These are phyloP conservation scores for Martensiomyces pterosporus DNA, from an alignment of 192 early-diverging fungal genomes.

Conservation along the genomic window DNA sequence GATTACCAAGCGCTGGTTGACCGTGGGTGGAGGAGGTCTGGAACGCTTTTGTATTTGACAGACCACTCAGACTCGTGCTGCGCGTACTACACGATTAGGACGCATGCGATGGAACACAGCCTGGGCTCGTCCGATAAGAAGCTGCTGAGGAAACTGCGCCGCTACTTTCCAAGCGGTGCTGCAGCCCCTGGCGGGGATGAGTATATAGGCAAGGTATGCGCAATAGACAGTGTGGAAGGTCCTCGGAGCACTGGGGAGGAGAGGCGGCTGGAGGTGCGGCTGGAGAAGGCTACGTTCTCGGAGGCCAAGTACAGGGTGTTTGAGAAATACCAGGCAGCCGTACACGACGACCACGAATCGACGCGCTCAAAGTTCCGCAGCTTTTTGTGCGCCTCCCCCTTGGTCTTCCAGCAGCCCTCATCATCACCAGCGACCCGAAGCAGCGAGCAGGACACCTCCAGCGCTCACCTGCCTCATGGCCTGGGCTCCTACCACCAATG, in stretches of 20 bases:
- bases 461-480: constrained; percentile 48
- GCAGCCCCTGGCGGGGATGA: background rate
- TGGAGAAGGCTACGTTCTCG: constrained; percentile 63
- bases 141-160: constrained; percentile 26
- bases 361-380: constrained; percentile 49
- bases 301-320: constrained; percentile 75
- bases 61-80: constrained; percentile 53
- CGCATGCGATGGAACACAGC: constrained; percentile 13
- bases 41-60: constrained; percentile 45
- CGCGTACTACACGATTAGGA: constrained; percentile 48
- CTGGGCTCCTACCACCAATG: constrained; percentile 87
- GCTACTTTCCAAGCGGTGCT: background rate
- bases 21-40: constrained; percentile 51
- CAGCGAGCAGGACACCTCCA: no score
- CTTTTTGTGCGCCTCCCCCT: constrained; percentile 78
- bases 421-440: no score
- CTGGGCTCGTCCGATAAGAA: constrained; percentile 20
- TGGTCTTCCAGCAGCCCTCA: constrained; percentile 36
- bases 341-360: constrained; percentile 76
- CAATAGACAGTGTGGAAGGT: no score
- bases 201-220: no score
- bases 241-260: background rate
- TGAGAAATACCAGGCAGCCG: constrained; percentile 68
- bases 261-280: constrained; percentile 7
- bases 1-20: constrained; percentile 49